Evolutionary conservation across 345 rosid genomes (phyloP).

Genomic region (Ceriops tagal): DNA sequence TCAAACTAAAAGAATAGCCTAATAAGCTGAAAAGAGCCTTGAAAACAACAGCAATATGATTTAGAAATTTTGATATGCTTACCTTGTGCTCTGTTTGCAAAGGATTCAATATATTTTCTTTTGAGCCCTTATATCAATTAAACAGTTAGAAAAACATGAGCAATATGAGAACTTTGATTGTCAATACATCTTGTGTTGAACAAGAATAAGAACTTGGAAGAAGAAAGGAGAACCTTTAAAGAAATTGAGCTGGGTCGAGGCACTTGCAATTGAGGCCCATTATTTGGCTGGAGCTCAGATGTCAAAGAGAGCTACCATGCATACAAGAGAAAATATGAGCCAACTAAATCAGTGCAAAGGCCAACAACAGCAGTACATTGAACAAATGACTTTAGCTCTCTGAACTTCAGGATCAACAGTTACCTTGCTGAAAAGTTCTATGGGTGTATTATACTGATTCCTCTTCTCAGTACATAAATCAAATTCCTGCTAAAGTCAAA

Average conservation of each 20-base stretch:
- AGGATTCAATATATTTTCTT: constrained; percentile 71
- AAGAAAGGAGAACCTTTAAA: constrained; percentile 46
- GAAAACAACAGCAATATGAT: neutral
- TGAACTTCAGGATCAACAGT: neutral
- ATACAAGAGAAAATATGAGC: constrained; percentile 2
- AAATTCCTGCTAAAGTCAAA: constrained; percentile 56
- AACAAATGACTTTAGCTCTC: neutral
- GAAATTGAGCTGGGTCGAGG: constrained; percentile 33
- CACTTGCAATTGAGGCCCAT: constrained; percentile 40
- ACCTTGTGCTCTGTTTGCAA: constrained; percentile 65
- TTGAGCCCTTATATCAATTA: constrained; percentile 64
- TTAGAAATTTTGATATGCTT: constrained; percentile 11
- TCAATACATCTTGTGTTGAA: neutral
- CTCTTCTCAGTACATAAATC: constrained; percentile 60
- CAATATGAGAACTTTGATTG: constrained; percentile 4
- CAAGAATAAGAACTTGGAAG: neutral
- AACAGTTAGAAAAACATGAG: constrained; percentile 24
- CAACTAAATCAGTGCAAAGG: neutral
- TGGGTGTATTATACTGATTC: constrained; percentile 55
- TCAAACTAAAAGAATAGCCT: neutral
- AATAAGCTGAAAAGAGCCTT: neutral
- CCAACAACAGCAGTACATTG: neutral
- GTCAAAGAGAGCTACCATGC: constrained; percentile 59
- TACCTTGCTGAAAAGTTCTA: constrained; percentile 92
- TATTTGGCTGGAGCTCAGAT: constrained; percentile 49